A percentile compares a stretch with the other conserved stretches of the same genome.
Evolutionary conservation across 768 basidiomycete species (phyloP).

Genomic region (Tricholoma saponaceum): DNA sequence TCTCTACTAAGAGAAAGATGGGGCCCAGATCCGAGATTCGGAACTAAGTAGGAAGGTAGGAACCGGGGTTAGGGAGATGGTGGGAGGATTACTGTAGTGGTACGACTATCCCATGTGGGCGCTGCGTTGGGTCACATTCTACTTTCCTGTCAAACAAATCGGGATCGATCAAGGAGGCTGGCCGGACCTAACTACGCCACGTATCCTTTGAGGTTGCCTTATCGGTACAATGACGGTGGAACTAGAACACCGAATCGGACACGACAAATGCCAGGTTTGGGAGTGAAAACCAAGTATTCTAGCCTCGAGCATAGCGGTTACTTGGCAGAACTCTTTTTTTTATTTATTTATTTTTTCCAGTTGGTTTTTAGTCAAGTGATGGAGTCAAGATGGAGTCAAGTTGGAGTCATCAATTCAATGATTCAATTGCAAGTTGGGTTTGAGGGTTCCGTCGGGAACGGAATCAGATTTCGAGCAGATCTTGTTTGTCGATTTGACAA

Average conservation of each 20-base stretch:
- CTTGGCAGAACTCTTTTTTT: too few species aligned
- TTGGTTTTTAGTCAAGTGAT: too few species aligned
- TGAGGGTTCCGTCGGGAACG: slow-evolving; percentile 1
- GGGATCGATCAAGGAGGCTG: too few species aligned
- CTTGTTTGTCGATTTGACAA: neutral
- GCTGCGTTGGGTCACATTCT: neutral
- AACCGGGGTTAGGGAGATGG: slow-evolving; percentile 46
- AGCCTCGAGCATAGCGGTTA: too few species aligned
- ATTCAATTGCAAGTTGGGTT: too few species aligned
- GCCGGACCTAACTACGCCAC: neutral
- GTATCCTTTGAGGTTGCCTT: neutral
- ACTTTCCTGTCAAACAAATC: slow-evolving; percentile 30
- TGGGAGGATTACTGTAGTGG: too few species aligned
- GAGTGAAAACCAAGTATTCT: too few species aligned
- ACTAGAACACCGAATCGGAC: too few species aligned
- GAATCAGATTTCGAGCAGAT: slow-evolving; percentile 20
- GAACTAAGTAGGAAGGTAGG: slow-evolving; percentile 43
- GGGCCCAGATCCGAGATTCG: slow-evolving; percentile 47
- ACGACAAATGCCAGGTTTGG: neutral
- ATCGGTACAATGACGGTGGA: neutral
- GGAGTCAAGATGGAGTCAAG: too few species aligned
- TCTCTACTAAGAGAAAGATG: neutral
- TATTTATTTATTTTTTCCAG: too few species aligned
- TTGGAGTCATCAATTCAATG: too few species aligned
- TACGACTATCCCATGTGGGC: neutral